Evolutionary conservation across 1,139 yeast species (phyloP).

Genomic region (Hemisphaericaspora lyxosophila): DNA sequence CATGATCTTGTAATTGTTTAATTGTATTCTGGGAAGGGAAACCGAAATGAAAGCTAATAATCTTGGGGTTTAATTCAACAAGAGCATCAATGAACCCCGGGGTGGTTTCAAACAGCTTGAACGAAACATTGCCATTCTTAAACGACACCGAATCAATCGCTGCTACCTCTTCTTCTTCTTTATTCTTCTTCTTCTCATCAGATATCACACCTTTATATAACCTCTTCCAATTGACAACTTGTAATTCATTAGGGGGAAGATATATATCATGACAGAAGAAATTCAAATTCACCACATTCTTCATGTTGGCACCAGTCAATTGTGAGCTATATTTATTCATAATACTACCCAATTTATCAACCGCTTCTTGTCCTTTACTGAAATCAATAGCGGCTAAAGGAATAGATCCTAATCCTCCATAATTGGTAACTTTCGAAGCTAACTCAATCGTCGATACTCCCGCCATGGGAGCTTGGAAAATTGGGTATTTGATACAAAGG

Average conservation of each 20-base stretch:
- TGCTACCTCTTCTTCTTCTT: no score
- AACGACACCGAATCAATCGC: conserved; percentile 15
- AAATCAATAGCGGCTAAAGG: conserved; percentile 40
- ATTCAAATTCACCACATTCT: conserved; percentile 38
- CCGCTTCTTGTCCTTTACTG: conserved; percentile 14
- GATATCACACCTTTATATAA: conserved; percentile 14
- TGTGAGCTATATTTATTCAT: conserved; percentile 6
- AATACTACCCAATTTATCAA: conserved; percentile 17
- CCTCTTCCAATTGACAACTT: conserved; percentile 26
- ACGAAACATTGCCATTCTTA: conserved; percentile 34
- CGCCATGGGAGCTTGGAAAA: conserved; percentile 57
- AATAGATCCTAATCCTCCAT: conserved; percentile 49
- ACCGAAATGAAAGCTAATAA: conserved; percentile 55
- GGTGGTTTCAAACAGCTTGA: conserved; percentile 29
- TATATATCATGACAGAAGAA: conserved; percentile 44
- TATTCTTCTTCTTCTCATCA: conserved; percentile 13
- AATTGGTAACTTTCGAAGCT: conserved; percentile 35
- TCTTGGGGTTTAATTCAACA: conserved; percentile 26
- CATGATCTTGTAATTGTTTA: conserved; percentile 40
- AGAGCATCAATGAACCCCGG: conserved; percentile 13
- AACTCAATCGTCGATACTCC: conserved; percentile 45
- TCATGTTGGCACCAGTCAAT: neutral
- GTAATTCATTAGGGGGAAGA: conserved; percentile 17
- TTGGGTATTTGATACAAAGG: conserved; percentile 31
- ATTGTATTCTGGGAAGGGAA: conserved; percentile 38